These are phyloP conservation scores for Flammula alnicola DNA, from an alignment of 1,284 basidiomycete species.

Conservation along the genomic window DNA sequence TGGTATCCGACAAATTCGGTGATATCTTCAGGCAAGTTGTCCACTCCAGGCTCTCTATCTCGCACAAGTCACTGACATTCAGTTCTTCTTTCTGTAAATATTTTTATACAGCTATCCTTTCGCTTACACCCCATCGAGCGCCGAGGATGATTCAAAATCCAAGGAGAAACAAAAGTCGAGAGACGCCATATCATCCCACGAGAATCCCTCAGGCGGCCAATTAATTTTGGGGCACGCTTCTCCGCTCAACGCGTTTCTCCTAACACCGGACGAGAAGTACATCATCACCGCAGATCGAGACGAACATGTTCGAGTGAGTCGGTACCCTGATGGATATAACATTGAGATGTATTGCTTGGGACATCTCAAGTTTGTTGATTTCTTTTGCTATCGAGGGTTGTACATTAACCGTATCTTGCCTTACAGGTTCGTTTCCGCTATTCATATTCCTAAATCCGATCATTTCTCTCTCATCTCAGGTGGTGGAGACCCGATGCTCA, in stretches of 20 bases:
- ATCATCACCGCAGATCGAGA: conserved; percentile 91
- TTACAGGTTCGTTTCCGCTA: conserved; percentile 78
- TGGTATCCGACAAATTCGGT: conserved; percentile 86
- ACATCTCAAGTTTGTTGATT: conserved; percentile 71
- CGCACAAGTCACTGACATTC: background rate
- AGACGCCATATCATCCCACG: conserved; percentile 60
- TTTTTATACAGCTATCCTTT: conserved; percentile 53
- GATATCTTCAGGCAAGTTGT: conserved; percentile 76
- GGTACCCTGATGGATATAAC: conserved; percentile 83
- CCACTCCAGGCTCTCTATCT: background rate
- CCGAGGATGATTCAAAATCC: conserved; percentile 18
- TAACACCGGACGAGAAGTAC: conserved; percentile 69
- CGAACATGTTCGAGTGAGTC: conserved; percentile 91
- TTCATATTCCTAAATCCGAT: conserved; percentile 66
- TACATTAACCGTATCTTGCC: conserved; percentile 1
- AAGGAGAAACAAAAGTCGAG: conserved; percentile 35
- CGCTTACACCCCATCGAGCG: conserved; percentile 31
- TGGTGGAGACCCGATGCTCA: conserved; percentile 82
- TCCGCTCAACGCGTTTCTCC: conserved; percentile 73
- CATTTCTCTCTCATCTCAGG: conserved; percentile 72
- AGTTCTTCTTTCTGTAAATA: background rate
- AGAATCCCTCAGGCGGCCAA: conserved; percentile 74
- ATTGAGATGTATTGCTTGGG: conserved; percentile 89
- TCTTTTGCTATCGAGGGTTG: conserved; percentile 2
- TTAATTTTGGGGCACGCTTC: conserved; percentile 89